Evolutionary conservation across 2,329 filamentous ascomycete species (phyloP).

Genomic region (Colletotrichum eleusines): DNA sequence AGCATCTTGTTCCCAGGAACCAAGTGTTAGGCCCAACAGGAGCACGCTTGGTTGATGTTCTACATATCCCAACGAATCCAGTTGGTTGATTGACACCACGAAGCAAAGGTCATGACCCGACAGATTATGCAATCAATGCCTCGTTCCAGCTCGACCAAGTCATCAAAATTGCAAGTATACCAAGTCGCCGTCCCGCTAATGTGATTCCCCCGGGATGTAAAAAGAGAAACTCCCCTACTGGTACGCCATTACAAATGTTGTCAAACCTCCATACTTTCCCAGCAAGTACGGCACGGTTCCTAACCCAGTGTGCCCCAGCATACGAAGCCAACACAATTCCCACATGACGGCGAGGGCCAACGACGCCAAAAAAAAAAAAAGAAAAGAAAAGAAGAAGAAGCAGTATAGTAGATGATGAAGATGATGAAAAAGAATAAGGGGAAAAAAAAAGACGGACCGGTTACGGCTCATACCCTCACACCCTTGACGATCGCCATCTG

Average conservation of each 20-base stretch:
- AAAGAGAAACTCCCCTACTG: background rate
- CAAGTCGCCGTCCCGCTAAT: background rate
- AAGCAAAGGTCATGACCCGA: too few relatives aligned
- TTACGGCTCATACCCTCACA: slow-evolving; percentile 16
- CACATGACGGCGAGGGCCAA: background rate
- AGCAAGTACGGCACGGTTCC: background rate
- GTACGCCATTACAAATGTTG: background rate
- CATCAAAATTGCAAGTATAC: background rate
- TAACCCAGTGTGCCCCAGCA: background rate
- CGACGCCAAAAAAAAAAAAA: slow-evolving; percentile 26
- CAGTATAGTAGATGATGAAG: too few relatives aligned
- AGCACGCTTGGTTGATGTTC: too few relatives aligned
- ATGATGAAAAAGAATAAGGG: too few relatives aligned
- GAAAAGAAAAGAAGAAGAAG: too few relatives aligned
- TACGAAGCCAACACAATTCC: background rate
- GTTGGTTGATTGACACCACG: too few relatives aligned
- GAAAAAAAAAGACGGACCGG: background rate
- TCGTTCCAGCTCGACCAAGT: background rate
- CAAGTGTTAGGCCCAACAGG: too few relatives aligned
- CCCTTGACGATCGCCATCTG: slow-evolving; percentile 38
- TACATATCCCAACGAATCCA: too few relatives aligned
- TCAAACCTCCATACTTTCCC: background rate
- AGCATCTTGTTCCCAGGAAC: too few relatives aligned
- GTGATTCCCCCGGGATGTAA: too few relatives aligned
- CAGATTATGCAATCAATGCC: too few relatives aligned